Evolutionary conservation across 225 moss, liverwort and hornwort genomes (phyloP).

Genomic region (Neckera pumila): DNA sequence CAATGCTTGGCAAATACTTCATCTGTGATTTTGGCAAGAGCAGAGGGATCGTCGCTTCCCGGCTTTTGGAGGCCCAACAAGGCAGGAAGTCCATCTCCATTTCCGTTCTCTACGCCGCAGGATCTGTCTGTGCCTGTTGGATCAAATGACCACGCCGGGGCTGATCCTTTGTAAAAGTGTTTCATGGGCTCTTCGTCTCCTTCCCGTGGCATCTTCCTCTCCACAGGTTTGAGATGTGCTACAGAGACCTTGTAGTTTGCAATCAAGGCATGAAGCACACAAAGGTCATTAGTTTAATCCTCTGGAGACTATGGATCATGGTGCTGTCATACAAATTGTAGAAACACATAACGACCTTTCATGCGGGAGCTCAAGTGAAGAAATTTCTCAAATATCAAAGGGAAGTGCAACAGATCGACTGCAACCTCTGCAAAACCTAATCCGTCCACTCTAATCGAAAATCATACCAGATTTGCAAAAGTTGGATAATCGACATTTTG

Average conservation of each 20-base stretch:
- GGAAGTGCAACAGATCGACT: not conserved
- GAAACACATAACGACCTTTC: not conserved
- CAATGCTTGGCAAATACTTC: slow-evolving; percentile 42
- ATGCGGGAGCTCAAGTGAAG: not conserved
- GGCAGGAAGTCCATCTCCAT: not conserved
- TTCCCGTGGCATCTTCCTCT: slow-evolving; percentile 11
- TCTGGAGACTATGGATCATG: not conserved
- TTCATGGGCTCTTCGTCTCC: not conserved
- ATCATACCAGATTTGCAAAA: slow-evolving; percentile 64
- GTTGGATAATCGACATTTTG: slow-evolving; percentile 91
- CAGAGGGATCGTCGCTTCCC: not conserved
- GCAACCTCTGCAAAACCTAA: not conserved
- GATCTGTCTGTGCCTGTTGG: slow-evolving; percentile 1
- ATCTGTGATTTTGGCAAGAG: slow-evolving; percentile 1
- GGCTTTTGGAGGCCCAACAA: not conserved
- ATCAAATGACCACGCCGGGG: slow-evolving; percentile 68
- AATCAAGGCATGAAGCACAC: not conserved
- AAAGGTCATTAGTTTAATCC: not conserved
- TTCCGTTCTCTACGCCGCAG: not conserved
- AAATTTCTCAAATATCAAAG: not conserved
- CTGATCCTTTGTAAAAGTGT: not conserved
- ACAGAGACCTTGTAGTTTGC: slow-evolving; percentile 30
- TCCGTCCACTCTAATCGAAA: not conserved
- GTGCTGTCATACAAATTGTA: not conserved
- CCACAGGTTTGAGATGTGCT: slow-evolving; percentile 74